These are phyloP conservation scores for Suhomyces kilbournensis DNA, from an alignment of 805 yeast genomes.

Conservation along the genomic window DNA sequence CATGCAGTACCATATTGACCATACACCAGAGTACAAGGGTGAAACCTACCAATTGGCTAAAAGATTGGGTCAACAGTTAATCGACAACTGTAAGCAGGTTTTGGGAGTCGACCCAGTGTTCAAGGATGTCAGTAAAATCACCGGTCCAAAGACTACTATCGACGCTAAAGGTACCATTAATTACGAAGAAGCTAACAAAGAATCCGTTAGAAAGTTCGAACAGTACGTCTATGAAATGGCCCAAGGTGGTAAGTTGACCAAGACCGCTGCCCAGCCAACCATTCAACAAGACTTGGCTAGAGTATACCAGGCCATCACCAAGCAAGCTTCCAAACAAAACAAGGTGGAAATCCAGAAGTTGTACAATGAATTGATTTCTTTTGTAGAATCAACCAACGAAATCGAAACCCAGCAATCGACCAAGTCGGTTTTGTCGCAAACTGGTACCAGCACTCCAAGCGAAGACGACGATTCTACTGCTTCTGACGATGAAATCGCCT, in stretches of 20 bases:
- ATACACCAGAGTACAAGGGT: slow-evolving; percentile 78
- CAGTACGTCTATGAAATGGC: slow-evolving; percentile 97
- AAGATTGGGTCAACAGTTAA: slow-evolving; percentile 85
- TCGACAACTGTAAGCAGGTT: slow-evolving; percentile 93
- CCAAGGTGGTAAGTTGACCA: slow-evolving; percentile 83
- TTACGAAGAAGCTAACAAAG: slow-evolving; percentile 83
- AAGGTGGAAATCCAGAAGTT: slow-evolving; percentile 68
- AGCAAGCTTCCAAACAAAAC: slow-evolving; percentile 62
- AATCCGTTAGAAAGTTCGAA: slow-evolving; percentile 89
- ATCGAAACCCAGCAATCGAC: slow-evolving; percentile 67
- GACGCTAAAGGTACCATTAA: slow-evolving; percentile 84
- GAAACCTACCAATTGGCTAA: slow-evolving; percentile 90
- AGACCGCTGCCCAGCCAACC: slow-evolving; percentile 58
- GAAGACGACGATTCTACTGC: slow-evolving; percentile 44
- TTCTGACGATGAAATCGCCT: slow-evolving; percentile 75
- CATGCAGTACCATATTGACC: slow-evolving; percentile 90
- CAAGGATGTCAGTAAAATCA: slow-evolving; percentile 92
- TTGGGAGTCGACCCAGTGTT: slow-evolving; percentile 79
- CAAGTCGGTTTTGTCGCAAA: slow-evolving; percentile 42
- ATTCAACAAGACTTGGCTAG: slow-evolving; percentile 81
- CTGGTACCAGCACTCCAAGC: slow-evolving; percentile 44
- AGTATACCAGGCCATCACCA: slow-evolving; percentile 77
- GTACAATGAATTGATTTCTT: slow-evolving; percentile 66
- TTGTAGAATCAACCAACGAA: slow-evolving; percentile 66
- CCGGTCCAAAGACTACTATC: slow-evolving; percentile 89